A percentile compares a stretch with the other conserved stretches of the same genome.
Conservation (phyloP, 352 stramenopile genomes). For the Albugo laibachii region DNA sequence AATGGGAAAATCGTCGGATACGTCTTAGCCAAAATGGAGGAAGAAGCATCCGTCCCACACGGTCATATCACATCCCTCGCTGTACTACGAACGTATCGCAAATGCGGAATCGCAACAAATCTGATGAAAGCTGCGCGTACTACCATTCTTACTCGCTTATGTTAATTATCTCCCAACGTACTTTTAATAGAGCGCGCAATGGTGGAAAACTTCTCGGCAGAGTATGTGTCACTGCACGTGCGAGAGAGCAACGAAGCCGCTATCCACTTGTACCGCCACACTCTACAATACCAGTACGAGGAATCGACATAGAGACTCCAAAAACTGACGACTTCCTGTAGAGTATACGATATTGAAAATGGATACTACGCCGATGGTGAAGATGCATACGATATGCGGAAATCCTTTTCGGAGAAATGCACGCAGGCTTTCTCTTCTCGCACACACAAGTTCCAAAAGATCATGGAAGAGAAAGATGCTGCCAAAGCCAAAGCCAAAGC, state of each 20-base stretch:
- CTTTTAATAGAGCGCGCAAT: constrained; percentile 78
- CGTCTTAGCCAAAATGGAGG: constrained; percentile 97
- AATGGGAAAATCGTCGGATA: constrained; percentile 98
- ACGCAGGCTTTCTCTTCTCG: constrained; percentile 68
- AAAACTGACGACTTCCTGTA: constrained; percentile 8
- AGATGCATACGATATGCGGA: constrained; percentile 97
- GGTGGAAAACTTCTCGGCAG: constrained; percentile 92
- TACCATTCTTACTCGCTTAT: constrained; percentile 5
- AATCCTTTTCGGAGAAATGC: constrained; percentile 85
- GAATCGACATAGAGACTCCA: neutral
- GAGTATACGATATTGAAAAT: constrained; percentile 95
- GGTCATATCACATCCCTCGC: constrained; percentile 99
- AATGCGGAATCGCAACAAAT: constrained; percentile 93
- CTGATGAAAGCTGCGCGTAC: constrained; percentile 90
- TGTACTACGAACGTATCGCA: constrained; percentile 93
- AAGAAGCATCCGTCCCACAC: constrained; percentile 77
- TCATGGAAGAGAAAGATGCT: constrained; percentile 33
- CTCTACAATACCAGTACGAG: constrained; percentile 92
- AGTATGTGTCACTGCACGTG: constrained; percentile 99
- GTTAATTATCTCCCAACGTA: constrained; percentile 7
- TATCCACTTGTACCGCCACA: constrained; percentile 97
- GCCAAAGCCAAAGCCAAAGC: neutral
- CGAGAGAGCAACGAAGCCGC: constrained; percentile 94
- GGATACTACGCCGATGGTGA: constrained; percentile 99
- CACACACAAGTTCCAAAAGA: constrained; percentile 66